Base-by-base conservation (phyloP, 75 land plant genomes). In the Cupressus sempervirens region DNA sequence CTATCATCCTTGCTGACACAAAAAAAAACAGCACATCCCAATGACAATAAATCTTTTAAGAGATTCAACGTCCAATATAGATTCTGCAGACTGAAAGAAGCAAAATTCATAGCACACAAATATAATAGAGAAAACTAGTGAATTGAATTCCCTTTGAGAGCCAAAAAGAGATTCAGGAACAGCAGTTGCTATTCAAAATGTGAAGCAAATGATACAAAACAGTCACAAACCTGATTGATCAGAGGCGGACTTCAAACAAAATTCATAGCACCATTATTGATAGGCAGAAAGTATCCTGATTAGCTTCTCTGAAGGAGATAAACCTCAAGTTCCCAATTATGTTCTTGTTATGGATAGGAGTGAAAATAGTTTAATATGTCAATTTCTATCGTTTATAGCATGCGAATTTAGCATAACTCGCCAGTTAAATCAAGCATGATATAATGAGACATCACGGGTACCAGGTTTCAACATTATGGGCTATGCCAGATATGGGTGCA, bases 181-280 rank as follows among this genome's bases (percentile, higher is more conserved):
- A 45, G 26, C 4, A 79, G 50, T 45, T 79, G 50, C 81, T 79
- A n/a, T 14, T n/a, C 48, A 79, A 11, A 45, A 43, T 7, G 45
- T 79, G 52, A 77, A 79, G 48, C 32, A 79, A n/a, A 11, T 79
- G 50, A n/a, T n/a, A 79, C 32, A 40, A 41, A 79, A 79, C 14
- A 45, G 50, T 18, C 45, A 26, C 10, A 43, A 45, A 26, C 79
- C 79, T 38, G 23, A 40, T 79, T 45, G 30, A 6, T 18, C 2
- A 2, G 26, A 76, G 41, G 20, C 38, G 20, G 7, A 10, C 20
- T 15, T 40, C 26, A 76, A 76, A 40, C 40, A 23, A 79, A 45
- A 79, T 26, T 50, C 12, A 41, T n/a, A 79, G n/a, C 45, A 79
- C 81, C 3, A 26, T 23, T 26, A 43, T 12, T 79, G 74, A 72